phyloP scores from a whole-genome alignment of 352 stramenopile genomes.

The Globisporangium takayamanum region DNA sequence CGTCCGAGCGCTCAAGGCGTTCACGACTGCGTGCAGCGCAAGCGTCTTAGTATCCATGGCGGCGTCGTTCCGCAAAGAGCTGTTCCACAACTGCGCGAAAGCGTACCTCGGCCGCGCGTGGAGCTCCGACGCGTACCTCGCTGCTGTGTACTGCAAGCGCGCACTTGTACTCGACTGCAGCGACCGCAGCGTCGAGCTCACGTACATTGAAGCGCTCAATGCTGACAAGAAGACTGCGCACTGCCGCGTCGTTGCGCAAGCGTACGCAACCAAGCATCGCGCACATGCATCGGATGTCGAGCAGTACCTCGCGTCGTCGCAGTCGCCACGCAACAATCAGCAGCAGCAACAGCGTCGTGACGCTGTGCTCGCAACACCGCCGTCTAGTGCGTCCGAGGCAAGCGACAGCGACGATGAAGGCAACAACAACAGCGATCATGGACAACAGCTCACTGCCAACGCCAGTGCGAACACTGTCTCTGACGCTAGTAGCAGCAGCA shows the following conservation, averaged over 20 bases:
- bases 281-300: constrained; percentile 36
- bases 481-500: constrained; percentile 8
- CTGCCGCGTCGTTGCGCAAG: constrained; percentile 27
- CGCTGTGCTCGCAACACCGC: not conserved
- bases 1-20: constrained; percentile 27
- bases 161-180: constrained; percentile 46
- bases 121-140: constrained; percentile 61
- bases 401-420: constrained; percentile 4
- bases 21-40: constrained; percentile 31
- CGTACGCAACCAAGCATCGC: constrained; percentile 46
- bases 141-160: constrained; percentile 55
- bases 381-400: not conserved
- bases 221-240: constrained; percentile 34
- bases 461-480: not conserved
- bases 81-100: constrained; percentile 55
- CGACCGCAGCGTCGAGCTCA: constrained; percentile 41
- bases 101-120: constrained; percentile 58
- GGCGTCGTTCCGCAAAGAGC: constrained; percentile 36
- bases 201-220: constrained; percentile 54
- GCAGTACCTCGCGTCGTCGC: constrained; percentile 15
- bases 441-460: constrained; percentile 2
- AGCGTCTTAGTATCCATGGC: constrained; percentile 9
- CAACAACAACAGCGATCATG: constrained; percentile 9
- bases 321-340: not conserved
- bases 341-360: not conserved